Conservation (phyloP, 1,139 yeast genomes). For the Hemisphaericaspora lyxosophila region DNA sequence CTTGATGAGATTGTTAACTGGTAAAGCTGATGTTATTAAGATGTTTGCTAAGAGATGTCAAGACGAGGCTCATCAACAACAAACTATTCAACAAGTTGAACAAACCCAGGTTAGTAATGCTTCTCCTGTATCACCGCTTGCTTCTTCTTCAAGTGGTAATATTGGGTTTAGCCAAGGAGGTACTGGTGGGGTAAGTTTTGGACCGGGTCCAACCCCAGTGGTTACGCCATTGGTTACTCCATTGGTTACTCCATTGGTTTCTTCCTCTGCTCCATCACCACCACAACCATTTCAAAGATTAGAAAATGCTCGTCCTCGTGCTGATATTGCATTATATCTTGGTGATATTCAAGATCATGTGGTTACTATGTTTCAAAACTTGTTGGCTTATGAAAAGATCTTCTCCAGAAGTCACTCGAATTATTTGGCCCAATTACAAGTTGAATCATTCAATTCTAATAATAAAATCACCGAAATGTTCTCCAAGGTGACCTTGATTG, state of each 20-base stretch:
- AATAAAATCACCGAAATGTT: constrained; percentile 82
- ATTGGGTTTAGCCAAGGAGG: constrained; percentile 8
- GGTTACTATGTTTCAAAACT: constrained; percentile 90
- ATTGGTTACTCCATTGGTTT: constrained; percentile 1
- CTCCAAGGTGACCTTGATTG: constrained; percentile 84
- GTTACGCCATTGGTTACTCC: constrained; percentile 3
- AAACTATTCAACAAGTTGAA: constrained; percentile 2
- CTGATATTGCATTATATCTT: constrained; percentile 79
- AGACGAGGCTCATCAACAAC: constrained; percentile 40
- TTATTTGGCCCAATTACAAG: constrained; percentile 90
- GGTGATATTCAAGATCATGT: constrained; percentile 99
- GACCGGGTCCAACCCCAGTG: constrained; percentile 17
- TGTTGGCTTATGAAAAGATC: constrained; percentile 87
- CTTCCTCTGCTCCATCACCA: constrained; percentile 4
- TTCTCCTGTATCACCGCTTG: no score
- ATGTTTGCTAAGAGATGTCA: constrained; percentile 97
- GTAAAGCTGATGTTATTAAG: constrained; percentile 95
- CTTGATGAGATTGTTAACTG: constrained; percentile 81
- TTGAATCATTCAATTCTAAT: constrained; percentile 83
- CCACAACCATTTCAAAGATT: constrained; percentile 7
- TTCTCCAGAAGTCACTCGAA: constrained; percentile 89
- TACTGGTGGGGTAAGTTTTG: constrained; percentile 20
- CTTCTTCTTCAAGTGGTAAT: constrained; percentile 6
- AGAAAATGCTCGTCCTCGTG: constrained; percentile 68
- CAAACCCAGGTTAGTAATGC: no score